These are phyloP conservation scores for Paulownia fortunei DNA, from an alignment of 257 asterid genomes.

Conservation along the genomic window DNA sequence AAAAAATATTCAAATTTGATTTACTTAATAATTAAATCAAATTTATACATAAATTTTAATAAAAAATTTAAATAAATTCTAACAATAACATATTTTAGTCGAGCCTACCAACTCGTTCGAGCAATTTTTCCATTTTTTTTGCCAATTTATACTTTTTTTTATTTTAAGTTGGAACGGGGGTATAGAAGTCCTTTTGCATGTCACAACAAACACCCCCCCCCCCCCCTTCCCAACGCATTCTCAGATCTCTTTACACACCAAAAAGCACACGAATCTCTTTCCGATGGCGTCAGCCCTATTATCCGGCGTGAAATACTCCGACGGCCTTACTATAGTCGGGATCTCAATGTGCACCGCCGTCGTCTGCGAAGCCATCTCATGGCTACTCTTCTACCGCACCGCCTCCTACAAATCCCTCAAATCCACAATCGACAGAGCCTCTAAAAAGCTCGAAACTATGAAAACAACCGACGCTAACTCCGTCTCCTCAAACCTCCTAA, in stretches of 20 bases:
- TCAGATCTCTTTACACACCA: neutral
- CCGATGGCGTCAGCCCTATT: constrained; percentile 67
- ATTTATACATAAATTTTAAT: no score
- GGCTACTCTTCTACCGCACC: constrained; percentile 94
- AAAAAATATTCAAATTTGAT: no score
- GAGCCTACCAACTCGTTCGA: no score
- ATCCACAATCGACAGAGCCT: constrained; percentile 93
- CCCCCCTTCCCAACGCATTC: neutral
- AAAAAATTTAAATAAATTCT: no score
- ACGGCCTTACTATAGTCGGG: constrained; percentile 73
- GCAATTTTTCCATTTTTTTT: no score
- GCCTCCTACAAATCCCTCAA: constrained; percentile 89
- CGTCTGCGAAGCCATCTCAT: constrained; percentile 90
- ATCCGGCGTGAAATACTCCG: constrained; percentile 65
- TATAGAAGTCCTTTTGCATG: neutral
- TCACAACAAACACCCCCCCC: neutral
- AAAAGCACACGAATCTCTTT: neutral
- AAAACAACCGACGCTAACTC: constrained; percentile 54
- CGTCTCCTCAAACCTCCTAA: constrained; percentile 40
- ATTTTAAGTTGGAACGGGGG: constrained; percentile 12
- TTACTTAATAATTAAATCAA: no score
- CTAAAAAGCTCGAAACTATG: constrained; percentile 95
- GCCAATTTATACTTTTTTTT: no score
- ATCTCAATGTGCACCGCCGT: constrained; percentile 84
- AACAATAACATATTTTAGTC: no score